Evolutionary conservation across 345 rosid species (phyloP).

Genomic region (Eucalyptus lansdowneana): DNA sequence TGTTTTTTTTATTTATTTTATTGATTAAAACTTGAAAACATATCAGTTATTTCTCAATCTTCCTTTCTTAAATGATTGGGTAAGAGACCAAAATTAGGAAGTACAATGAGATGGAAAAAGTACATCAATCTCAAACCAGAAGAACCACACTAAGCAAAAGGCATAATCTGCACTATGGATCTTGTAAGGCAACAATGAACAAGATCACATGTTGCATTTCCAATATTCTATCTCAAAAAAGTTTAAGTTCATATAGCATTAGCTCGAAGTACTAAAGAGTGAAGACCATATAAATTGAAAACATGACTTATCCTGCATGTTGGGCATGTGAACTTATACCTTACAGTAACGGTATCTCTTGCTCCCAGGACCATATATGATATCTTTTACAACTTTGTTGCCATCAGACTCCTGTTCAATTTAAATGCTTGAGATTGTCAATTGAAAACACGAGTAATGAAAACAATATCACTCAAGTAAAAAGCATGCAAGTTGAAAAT

Average conservation of each 20-base stretch:
- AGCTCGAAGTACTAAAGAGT: background rate
- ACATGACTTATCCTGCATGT: background rate
- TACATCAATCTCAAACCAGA: background rate
- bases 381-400: conserved; percentile 50
- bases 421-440: background rate
- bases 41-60: background rate
- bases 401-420: conserved; percentile 52
- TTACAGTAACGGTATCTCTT: conserved; percentile 75
- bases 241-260: background rate
- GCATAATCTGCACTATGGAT: background rate
- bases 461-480: background rate
- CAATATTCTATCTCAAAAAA: background rate
- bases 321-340: conserved; percentile 22
- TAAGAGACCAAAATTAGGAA: background rate
- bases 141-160: background rate
- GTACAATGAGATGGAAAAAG: background rate
- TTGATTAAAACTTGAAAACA: background rate
- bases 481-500: background rate
- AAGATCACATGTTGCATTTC: background rate
- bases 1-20: background rate
- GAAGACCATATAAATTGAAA: background rate
- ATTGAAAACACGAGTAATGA: background rate
- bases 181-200: background rate
- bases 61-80: background rate
- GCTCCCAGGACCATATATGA: conserved; percentile 55